Conservation (phyloP, 371 early-diverging fungal species). For the Circinella umbellata region DNA sequence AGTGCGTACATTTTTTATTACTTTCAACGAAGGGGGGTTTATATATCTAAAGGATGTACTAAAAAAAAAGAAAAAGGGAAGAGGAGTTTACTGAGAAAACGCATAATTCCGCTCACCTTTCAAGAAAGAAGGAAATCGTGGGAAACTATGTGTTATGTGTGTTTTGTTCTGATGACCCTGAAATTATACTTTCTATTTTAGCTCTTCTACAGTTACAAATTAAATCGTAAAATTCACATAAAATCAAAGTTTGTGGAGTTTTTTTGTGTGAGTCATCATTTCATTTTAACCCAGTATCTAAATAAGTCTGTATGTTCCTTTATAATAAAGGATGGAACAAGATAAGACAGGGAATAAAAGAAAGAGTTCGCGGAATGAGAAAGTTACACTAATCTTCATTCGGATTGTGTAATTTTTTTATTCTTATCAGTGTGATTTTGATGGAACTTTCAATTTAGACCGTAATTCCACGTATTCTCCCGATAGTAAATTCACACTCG, state of each 20-base stretch:
- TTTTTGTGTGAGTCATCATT: neutral
- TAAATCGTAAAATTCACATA: neutral
- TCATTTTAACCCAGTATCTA: neutral
- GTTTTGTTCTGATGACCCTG: neutral
- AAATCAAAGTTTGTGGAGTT: too few species aligned
- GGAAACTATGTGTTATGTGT: neutral
- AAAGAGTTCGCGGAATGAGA: neutral
- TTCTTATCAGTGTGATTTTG: neutral
- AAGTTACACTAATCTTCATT: neutral
- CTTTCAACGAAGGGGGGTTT: neutral
- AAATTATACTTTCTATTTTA: neutral
- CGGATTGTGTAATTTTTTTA: neutral
- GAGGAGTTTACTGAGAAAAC: neutral
- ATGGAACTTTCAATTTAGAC: neutral
- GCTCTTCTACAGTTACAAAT: neutral
- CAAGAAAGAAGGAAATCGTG: neutral
- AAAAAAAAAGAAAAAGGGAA: neutral
- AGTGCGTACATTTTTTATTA: neutral
- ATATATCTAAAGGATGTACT: neutral
- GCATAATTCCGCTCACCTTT: conserved; percentile 8
- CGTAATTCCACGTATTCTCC: neutral
- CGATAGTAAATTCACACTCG: neutral
- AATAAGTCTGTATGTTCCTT: neutral
- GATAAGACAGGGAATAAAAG: neutral
- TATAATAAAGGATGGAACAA: too few species aligned